Base-by-base conservation (phyloP, 805 yeast species). In the Isabelozyma heimii region DNA sequence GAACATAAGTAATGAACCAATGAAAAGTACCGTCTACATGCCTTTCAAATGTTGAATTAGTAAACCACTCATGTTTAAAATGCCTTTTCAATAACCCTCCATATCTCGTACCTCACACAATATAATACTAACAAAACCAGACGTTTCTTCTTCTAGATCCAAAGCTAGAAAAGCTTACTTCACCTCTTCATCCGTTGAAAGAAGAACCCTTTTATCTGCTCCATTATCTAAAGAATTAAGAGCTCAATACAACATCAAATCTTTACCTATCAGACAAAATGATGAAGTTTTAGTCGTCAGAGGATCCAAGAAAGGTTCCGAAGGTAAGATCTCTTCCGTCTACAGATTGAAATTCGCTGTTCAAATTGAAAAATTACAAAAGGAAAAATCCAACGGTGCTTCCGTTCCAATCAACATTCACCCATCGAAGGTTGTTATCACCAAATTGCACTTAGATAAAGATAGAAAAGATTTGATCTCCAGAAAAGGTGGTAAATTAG, bases 131-230 rank as follows among this genome's bases (percentile, higher is more conserved):
- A 71, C 75, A 56, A 38, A 42, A 26, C 20, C 62, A 88, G 97
- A 94, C 97, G 98, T 94, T 79, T 91, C 99, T 71, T 86, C 96
- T 77, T 91, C 97, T 75, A 94, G 99, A 85, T 88, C 96, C 79
- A 94, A 94, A 87, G 84, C 97, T 78, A 91, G 99, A 89, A 94
- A 94, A 89, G 98, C 98, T 79, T 89, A 94, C 87, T 94, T 94
- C 92, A 82, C 82, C 70, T 95, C 99, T 66, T 95, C 98, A 71
- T 92, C 99, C 62, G 87, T 92, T 65, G 89, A 81, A 72, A 89
- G 97, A 82, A 89, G 98, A 82, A 81, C 78, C 65, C 81, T 94
- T 77, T 82, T 94, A 86, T 88, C 97, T 70, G 98, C 99, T 76
- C 97, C 98, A 71, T 85, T 94, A 73, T 92, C 98, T 69, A 94